Percentiles rank a stretch among this genome's conserved stretches.
Evolutionary conservation across 31 red algal species (phyloP).

Genomic region (Odonthalia washingtoniensis): DNA sequence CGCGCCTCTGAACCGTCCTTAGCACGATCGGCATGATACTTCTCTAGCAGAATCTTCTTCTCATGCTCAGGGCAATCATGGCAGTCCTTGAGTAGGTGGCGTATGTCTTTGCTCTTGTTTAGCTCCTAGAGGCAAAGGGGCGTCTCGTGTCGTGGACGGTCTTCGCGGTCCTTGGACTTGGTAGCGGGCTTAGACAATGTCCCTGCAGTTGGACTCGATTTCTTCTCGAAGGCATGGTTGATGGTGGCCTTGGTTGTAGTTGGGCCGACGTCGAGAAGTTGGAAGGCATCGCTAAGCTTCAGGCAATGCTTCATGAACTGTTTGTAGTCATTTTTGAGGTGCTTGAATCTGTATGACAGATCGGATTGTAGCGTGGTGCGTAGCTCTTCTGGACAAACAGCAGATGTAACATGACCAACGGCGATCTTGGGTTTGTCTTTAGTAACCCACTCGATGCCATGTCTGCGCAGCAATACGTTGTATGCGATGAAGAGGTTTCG

Average conservation of each 20-base stretch:
- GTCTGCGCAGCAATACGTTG: not conserved
- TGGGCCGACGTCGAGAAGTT: not conserved
- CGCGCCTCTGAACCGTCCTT: not conserved
- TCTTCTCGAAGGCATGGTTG: too few relatives aligned
- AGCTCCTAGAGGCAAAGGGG: not conserved
- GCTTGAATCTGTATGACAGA: not conserved
- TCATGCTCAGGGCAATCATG: not conserved
- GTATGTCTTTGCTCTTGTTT: not conserved
- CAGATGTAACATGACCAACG: not conserved
- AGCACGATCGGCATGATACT: not conserved
- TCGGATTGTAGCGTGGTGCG: not conserved
- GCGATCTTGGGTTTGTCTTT: not conserved
- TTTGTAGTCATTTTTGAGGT: not conserved
- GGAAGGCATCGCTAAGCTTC: not conserved
- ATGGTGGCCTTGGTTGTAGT: too few relatives aligned
- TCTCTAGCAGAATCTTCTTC: not conserved
- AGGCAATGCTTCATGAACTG: not conserved
- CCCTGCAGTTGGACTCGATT: too few relatives aligned
- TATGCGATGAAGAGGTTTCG: conserved; percentile 18
- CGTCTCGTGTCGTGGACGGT: too few relatives aligned
- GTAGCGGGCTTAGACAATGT: too few relatives aligned
- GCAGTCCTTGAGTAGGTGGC: not conserved
- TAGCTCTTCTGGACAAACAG: not conserved
- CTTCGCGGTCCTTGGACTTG: too few relatives aligned
- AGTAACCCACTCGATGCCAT: not conserved